These are phyloP conservation scores for Carpinus fangiana DNA, from an alignment of 306 rosid genomes.

Conservation along the genomic window DNA sequence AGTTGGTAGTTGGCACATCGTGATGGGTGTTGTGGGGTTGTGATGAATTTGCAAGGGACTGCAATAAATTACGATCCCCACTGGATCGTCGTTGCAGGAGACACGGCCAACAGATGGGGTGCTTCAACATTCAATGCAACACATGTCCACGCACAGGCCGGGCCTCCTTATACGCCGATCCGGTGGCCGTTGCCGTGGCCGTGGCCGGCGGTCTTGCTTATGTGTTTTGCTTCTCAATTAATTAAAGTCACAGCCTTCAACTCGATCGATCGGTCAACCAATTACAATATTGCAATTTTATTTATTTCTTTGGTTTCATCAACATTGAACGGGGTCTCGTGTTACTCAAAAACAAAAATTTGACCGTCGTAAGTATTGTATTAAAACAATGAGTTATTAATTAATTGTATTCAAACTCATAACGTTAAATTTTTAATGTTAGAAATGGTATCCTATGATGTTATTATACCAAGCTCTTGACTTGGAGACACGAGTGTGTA, in stretches of 20 bases:
- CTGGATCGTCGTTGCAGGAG: background rate
- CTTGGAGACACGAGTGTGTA: too few species aligned
- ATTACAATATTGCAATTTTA: background rate
- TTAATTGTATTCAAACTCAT: too few species aligned
- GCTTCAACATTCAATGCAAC: conserved; percentile 36
- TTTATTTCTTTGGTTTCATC: too few species aligned
- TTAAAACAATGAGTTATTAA: too few species aligned
- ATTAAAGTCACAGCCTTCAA: background rate
- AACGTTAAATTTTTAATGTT: too few species aligned
- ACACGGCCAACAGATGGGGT: too few species aligned
- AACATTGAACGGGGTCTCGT: background rate
- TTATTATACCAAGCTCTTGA: too few species aligned
- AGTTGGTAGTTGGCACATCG: background rate
- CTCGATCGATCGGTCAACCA: background rate
- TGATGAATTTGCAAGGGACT: background rate
- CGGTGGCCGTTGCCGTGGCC: conserved; percentile 43
- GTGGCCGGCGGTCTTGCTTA: conserved; percentile 49
- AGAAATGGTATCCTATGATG: too few species aligned
- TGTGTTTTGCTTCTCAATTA: conserved; percentile 1
- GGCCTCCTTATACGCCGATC: conserved; percentile 48
- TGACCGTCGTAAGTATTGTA: background rate
- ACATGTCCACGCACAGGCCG: conserved; percentile 55
- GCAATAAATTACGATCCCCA: background rate
- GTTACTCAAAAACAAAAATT: background rate
- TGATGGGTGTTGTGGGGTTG: background rate